Base-by-base conservation (phyloP, 2,329 filamentous ascomycete species). In the Colletotrichum australisinense region DNA sequence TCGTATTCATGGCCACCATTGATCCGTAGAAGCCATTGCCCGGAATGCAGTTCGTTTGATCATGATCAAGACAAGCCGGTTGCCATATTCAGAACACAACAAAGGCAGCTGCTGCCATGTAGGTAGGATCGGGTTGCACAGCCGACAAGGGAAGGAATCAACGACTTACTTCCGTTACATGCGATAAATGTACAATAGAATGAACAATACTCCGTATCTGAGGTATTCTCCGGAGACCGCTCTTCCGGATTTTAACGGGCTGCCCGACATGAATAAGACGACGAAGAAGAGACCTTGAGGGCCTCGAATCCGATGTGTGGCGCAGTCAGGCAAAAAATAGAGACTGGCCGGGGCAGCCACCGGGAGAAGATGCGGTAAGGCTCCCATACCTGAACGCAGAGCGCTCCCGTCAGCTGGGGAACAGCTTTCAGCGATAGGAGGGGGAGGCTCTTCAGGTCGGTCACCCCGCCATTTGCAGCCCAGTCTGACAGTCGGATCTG, bases 211-310 rank as follows among this genome's bases (percentile, higher is more conserved):
- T 26, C 8, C 11, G 11, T 35, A 35, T 8, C 32, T 35, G 4
- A 35, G 32, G 32, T 24, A n/a, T 8, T 35, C 5, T 14, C n/a
- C 11, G 68, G 62, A 74, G 72, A 38, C 68, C 68, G 67, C 68
- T 73, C 68, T 73, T 62, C 57, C 49, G 67, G 62, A 62, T 57
- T 63, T 35, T 46, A 58, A 32, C 49, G 28, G 67, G 46, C 46
- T 73, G 26, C 26, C 26, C 26, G 69, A 49, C 35, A 30, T 49
- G 30, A 26, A 7, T 5, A n/a, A 14, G 42, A 55, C 22, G 16
- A 53, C 30, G 28, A 42, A 16, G 6, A 42, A 16, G 2, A 42
- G 16, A 62, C 32, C 52, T 67, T 59, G 38, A 53, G 19, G 38
- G 38, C 30, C 32, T 3, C 53, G 24, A 26, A 42, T 53, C 53